Conservation (phyloP, 2,329 filamentous ascomycete genomes). For the Xylariaceae sp. region DNA sequence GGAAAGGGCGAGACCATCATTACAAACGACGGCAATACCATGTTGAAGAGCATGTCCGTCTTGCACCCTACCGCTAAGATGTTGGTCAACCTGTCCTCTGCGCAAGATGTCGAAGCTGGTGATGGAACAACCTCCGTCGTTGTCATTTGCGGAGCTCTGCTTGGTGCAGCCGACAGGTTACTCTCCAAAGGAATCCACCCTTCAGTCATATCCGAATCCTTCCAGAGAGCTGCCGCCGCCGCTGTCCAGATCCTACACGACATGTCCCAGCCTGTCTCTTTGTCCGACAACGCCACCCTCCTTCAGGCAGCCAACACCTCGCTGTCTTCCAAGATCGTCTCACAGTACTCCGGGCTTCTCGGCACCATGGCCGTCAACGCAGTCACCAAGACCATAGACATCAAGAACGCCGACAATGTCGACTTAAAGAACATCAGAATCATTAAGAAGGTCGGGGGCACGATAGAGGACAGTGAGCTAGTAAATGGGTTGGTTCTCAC, state of each 20-base stretch:
- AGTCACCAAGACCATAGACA: conserved; percentile 91
- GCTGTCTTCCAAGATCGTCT: conserved; percentile 97
- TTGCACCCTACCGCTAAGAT: conserved; percentile 99
- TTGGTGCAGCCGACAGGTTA: conserved; percentile 89
- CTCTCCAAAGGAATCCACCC: conserved; percentile 94
- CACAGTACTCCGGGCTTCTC: conserved; percentile 90
- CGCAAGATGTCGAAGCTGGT: conserved; percentile 96
- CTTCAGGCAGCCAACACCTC: conserved; percentile 97
- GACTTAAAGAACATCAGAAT: conserved; percentile 96
- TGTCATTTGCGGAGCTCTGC: conserved; percentile 91
- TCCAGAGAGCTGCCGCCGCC: conserved; percentile 88
- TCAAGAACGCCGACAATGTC: conserved; percentile 93
- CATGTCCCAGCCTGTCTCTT: conserved; percentile 91
- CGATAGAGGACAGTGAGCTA: conserved; percentile 97
- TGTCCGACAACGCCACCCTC: conserved; percentile 83
- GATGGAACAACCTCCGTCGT: conserved; percentile 98
- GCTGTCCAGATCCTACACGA: conserved; percentile 87
- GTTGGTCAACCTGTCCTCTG: conserved; percentile 94
- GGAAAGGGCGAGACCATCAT: conserved; percentile 97
- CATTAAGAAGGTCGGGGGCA: conserved; percentile 95
- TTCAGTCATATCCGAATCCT: conserved; percentile 94
- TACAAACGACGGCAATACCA: conserved; percentile 99
- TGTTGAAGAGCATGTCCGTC: conserved; percentile 98
- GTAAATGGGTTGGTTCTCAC: conserved; percentile 91
- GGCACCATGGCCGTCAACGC: conserved; percentile 98